Conservation (phyloP, 306 rosid species). For the Nissolia schottii region DNA sequence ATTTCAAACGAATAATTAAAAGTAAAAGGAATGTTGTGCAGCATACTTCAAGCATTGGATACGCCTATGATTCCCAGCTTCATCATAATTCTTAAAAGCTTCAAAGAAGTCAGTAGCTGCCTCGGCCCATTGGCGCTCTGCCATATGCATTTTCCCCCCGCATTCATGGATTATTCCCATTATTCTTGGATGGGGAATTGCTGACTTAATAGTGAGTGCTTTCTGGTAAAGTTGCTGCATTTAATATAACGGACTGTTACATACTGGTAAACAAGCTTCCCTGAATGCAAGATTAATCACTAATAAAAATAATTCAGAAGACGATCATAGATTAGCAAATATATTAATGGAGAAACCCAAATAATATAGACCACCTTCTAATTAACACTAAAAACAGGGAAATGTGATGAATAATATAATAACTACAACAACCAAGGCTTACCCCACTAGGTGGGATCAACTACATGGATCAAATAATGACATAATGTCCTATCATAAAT, state of each 20-base stretch:
- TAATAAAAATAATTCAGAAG: neutral
- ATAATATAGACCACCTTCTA: neutral
- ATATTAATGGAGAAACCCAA: neutral
- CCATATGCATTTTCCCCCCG: slow-evolving; percentile 99
- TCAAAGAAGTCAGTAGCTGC: slow-evolving; percentile 98
- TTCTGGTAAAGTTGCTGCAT: slow-evolving; percentile 98
- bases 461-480: too few relatives aligned
- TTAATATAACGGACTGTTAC: slow-evolving; percentile 18
- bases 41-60: slow-evolving; percentile 93
- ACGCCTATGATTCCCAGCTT: slow-evolving; percentile 98
- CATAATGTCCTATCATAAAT: too few relatives aligned
- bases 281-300: neutral
- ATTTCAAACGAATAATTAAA: slow-evolving; percentile 7
- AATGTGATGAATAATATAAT: neutral
- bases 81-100: slow-evolving; percentile 93
- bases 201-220: slow-evolving; percentile 96
- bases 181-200: slow-evolving; percentile 98
- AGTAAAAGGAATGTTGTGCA: neutral
- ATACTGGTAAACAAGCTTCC: slow-evolving; percentile 21
- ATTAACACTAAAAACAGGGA: neutral
- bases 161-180: slow-evolving; percentile 99
- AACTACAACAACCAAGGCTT: too few relatives aligned
- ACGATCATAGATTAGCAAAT: neutral
- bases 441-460: too few relatives aligned
- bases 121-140: slow-evolving; percentile 99